Evolutionary conservation across 495 filamentous ascomycete species (phyloP).

Genomic region (Tirmania nivea): DNA sequence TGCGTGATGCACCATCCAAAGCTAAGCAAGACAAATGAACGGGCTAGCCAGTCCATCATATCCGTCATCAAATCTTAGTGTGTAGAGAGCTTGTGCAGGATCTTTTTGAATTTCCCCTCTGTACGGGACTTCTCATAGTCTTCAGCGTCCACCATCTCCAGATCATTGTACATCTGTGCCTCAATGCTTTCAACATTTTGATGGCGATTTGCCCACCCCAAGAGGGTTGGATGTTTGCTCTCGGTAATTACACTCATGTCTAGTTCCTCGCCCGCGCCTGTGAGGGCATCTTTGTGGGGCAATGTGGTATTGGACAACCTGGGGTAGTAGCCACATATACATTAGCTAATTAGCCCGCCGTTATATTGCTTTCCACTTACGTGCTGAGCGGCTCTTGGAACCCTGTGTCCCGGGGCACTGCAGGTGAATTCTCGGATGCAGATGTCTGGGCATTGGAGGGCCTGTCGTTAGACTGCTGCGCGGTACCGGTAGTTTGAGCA

Average conservation of each 20-base stretch:
- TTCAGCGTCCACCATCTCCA: conserved; percentile 5
- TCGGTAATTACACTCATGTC: conserved; percentile 1
- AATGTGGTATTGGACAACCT: conserved; percentile 9
- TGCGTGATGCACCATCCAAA: too few species aligned
- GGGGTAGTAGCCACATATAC: not conserved
- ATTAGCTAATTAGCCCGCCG: not conserved
- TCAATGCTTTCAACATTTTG: conserved; percentile 1
- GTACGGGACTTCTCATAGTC: not conserved
- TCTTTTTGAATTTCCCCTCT: conserved; percentile 8
- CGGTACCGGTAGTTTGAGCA: too few species aligned
- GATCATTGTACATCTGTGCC: conserved; percentile 9
- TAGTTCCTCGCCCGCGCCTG: conserved; percentile 4
- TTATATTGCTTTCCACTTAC: too few species aligned
- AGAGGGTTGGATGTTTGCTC: not conserved
- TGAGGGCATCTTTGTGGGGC: conserved; percentile 8
- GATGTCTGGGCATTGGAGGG: too few species aligned
- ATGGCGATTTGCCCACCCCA: conserved; percentile 1
- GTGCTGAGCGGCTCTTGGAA: too few species aligned
- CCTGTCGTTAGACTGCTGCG: too few species aligned
- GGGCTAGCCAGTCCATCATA: too few species aligned
- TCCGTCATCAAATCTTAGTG: not conserved
- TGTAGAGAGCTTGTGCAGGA: conserved; percentile 9
- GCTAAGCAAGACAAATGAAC: too few species aligned
- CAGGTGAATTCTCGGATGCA: too few species aligned
- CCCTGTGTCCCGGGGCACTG: too few species aligned